Evolutionary conservation across 2,329 filamentous ascomycete genomes (phyloP).

Genomic region (Trichothecium roseum): DNA sequence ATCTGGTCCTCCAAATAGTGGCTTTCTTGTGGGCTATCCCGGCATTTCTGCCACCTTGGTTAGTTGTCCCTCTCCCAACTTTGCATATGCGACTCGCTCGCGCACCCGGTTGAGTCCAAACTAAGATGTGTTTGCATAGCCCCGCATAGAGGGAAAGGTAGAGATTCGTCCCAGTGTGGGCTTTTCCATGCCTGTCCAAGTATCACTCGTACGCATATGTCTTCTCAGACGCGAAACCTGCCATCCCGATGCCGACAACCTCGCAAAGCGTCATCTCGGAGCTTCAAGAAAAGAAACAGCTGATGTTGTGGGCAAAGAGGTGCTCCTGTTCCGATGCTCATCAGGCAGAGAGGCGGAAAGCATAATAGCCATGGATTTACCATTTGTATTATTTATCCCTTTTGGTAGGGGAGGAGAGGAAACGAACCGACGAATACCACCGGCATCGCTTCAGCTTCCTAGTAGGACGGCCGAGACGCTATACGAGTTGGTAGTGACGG

Average conservation of each 20-base stretch:
- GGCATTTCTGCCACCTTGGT: constrained; percentile 96
- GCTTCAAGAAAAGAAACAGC: constrained; percentile 83
- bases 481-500: constrained; percentile 92
- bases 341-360: constrained; percentile 77
- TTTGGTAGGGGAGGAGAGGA: constrained; percentile 88
- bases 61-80: constrained; percentile 33
- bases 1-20: constrained; percentile 93
- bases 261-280: constrained; percentile 84
- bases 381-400: constrained; percentile 94
- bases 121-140: constrained; percentile 40
- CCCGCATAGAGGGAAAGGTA: constrained; percentile 94
- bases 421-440: constrained; percentile 78
- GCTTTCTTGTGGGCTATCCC: constrained; percentile 92
- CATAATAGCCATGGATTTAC: constrained; percentile 91
- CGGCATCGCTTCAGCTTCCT: constrained; percentile 80
- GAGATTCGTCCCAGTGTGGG: constrained; percentile 84
- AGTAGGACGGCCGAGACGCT: constrained; percentile 93
- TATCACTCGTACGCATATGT: constrained; percentile 90
- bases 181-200: constrained; percentile 75
- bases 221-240: constrained; percentile 92
- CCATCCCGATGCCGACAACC: constrained; percentile 87
- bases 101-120: constrained; percentile 2
- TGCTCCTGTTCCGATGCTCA: constrained; percentile 79
- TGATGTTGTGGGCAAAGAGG: constrained; percentile 92
- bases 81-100: neutral